Evolutionary conservation across 2,329 filamentous ascomycete species (phyloP), one percentile per base, ranked within the genome.

Genomic region (Ascocoryne sarcoides): DNA sequence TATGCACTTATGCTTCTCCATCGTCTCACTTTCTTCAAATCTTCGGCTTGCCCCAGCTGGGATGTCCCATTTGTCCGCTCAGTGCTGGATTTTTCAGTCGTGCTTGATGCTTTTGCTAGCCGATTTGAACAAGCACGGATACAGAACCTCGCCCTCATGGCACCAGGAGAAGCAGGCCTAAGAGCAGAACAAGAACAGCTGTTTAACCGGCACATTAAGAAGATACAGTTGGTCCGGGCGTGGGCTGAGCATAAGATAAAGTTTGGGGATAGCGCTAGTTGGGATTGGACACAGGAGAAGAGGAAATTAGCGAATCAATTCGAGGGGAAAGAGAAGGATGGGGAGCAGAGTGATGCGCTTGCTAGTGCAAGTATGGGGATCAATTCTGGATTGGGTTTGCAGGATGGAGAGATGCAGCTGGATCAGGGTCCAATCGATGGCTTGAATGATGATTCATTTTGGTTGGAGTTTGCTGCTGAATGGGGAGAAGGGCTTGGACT

Each of bases 401-500:
- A 7, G 7, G 23, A 26, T 26, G 23, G 7, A 7, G 23, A 26
- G 23, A 26, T 26, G 23, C 7, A 26, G 7, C 12, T 26, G 7
- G 23, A 26, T 26, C 12, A 7, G 7, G 12, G 23, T 12, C 7
- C 12, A 7, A 7, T 26, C 12, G 23, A 29, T 16, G 36, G 17
- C 19, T 23, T 38, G 12, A 31, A 29, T 36, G 3, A 38, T 38
- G 36, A 38, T 38, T 38, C 15, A 18, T 32, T 26, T 26, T 26
- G 23, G 23, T 12, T 26, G 7, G 23, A 12, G 12, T 12, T 26
- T 7, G 23, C 23, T 26, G 23, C 7, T 7, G 23, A 26, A 26
- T 12, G 23, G 7, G 23, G 23, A 12, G 7, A 26, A 7, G 23
- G 23, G 12, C 23, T 26, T 26, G 23, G 23, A 7, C 12, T 26